These are phyloP conservation scores for Juncus effusus DNA, from an alignment of 176 grass and related monocot species.

Conservation along the genomic window DNA sequence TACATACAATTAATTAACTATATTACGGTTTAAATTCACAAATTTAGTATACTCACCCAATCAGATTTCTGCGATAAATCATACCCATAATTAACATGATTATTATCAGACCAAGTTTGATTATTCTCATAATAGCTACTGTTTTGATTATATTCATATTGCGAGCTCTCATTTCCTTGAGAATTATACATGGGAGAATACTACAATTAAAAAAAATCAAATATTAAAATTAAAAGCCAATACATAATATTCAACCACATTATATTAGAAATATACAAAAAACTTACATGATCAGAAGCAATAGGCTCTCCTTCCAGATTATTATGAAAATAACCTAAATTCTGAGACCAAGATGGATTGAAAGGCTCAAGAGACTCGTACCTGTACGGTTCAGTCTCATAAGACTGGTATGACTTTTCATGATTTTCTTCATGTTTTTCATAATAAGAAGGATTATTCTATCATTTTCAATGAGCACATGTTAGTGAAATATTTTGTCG, in stretches of 20 bases:
- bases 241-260: neutral
- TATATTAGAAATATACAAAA: neutral
- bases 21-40: neutral
- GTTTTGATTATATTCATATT: constrained; percentile 13
- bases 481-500: constrained; percentile 3
- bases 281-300: constrained; percentile 53
- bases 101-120: constrained; percentile 21
- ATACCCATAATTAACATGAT: constrained; percentile 2
- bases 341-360: constrained; percentile 51
- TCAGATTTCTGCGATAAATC: constrained; percentile 6
- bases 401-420: constrained; percentile 24
- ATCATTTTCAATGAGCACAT: neutral
- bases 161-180: constrained; percentile 18
- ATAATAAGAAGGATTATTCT: constrained; percentile 46
- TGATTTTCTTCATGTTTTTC: constrained; percentile 26
- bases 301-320: constrained; percentile 31
- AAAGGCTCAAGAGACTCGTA: constrained; percentile 44
- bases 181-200: constrained; percentile 35
- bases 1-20: no score
- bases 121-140: constrained; percentile 18
- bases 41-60: constrained; percentile 13
- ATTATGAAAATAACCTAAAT: constrained; percentile 43
- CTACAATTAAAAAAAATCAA: constrained; percentile 30
- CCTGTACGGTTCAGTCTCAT: constrained; percentile 25
- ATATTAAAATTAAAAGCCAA: neutral